A percentile compares a stretch with the other conserved stretches of the same genome.
Conservation (phyloP, 164 flowering plant species). For the Tinospora cordifolia region DNA sequence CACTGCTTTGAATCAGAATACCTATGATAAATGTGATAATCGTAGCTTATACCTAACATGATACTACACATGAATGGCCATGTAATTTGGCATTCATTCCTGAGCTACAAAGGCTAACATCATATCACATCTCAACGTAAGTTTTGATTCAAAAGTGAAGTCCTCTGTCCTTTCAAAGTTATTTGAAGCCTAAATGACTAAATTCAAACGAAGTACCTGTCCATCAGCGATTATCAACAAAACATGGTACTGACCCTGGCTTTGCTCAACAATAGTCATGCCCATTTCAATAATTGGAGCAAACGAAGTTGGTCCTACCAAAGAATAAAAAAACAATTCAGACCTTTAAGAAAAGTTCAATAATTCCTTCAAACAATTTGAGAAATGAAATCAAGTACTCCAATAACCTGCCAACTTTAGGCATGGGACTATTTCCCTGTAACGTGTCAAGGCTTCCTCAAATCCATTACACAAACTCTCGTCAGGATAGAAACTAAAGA, state of each 20-base stretch:
- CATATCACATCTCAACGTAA: not conserved
- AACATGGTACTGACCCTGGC: constrained; percentile 94
- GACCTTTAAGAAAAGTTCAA: not conserved
- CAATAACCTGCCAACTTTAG: constrained; percentile 68
- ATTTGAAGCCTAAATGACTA: not conserved
- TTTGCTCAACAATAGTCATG: constrained; percentile 72
- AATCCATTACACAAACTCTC: constrained; percentile 78
- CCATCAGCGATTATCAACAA: constrained; percentile 95
- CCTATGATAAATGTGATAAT: not conserved
- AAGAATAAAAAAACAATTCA: constrained; percentile 1
- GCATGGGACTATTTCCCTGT: constrained; percentile 73
- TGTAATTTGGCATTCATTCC: not conserved
- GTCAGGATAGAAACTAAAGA: constrained; percentile 78
- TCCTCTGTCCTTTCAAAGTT: not conserved
- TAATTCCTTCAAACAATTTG: not conserved
- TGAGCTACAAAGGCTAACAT: not conserved
- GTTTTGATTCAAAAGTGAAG: not conserved
- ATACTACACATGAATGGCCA: not conserved
- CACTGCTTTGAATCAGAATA: not conserved
- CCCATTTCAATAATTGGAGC: constrained; percentile 91
- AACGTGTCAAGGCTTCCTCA: constrained; percentile 69
- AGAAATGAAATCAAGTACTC: not conserved
- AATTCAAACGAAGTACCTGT: constrained; percentile 44
- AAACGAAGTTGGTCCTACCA: constrained; percentile 92
- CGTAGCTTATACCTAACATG: not conserved